Base-by-base conservation (phyloP, 768 basidiomycete genomes). In the Xerocomus brunneocitrinus region DNA sequence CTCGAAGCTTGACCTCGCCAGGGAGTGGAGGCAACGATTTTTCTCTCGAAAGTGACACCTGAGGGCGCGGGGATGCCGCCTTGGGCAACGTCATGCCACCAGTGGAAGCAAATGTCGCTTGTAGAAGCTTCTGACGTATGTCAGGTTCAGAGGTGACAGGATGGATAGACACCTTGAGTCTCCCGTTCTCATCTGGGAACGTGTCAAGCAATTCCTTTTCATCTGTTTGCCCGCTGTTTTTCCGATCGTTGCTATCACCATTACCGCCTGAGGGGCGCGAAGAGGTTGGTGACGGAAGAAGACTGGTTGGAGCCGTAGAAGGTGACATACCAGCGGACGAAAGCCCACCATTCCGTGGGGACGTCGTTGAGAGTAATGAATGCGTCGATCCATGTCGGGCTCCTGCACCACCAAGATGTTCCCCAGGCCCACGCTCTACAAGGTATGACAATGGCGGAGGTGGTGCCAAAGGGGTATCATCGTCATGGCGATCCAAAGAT, bases 381-480 rank as follows among this genome's bases (percentile, higher is more conserved):
- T 84, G 81, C 5, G 85, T 84, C 14, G 89, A 89, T 25, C 79
- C 75, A 61, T 84, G 85, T 5, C 87, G 81, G 47, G 74, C 74
- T 24, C 61, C 64, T 1, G 57, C 14, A 43, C 73, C 70, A 32
- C 67, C 66, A 40, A 81, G 76, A 31, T 75, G 74, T 41, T 82
- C 79, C n/a, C 79, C 76, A 39, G 79, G 79, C 52, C 79, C 76
- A 56, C 73, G 70, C 55, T 70, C 73, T 3, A 92, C 91, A 44
- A 98, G 79, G 71, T 93, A 95, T 0, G 91, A 91, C 49, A 98
- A 65, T 5, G 92, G 87, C 5, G 95, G 95, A 3, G 95, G 95
- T 1, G 95, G 95, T 3, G 89, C 84, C 38, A 97, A 74, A 4
- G 91, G 93, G 8, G 77, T 68, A 59, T 89, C 83, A 61, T 92